Percentiles rank a stretch among this genome's conserved stretches.
These are phyloP conservation scores for Holtermannia corniformis DNA, from an alignment of 768 basidiomycete genomes.

Conservation along the genomic window DNA sequence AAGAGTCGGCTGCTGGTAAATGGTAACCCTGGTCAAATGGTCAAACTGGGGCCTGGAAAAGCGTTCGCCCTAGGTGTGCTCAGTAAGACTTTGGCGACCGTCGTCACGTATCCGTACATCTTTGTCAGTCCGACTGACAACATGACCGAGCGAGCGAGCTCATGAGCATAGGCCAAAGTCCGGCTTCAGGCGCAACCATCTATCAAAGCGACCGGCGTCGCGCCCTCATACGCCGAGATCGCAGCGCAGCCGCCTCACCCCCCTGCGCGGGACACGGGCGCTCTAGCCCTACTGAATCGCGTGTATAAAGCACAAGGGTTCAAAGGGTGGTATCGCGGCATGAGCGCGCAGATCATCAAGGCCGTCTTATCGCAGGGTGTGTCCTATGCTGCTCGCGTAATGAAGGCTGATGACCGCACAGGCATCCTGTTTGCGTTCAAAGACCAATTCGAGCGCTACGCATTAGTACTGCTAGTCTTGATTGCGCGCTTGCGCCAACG, in stretches of 20 bases:
- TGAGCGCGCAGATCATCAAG: constrained; percentile 92
- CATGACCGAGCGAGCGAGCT: background rate
- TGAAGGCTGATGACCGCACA: constrained; percentile 5
- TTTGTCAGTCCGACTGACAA: constrained; percentile 32
- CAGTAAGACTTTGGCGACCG: constrained; percentile 89
- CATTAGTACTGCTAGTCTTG: constrained; percentile 45
- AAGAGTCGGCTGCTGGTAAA: constrained; percentile 57
- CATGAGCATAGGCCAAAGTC: constrained; percentile 54
- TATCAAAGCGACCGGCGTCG: constrained; percentile 37
- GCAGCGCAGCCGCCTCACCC: constrained; percentile 44
- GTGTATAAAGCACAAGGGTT: constrained; percentile 71
- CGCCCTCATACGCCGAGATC: constrained; percentile 36
- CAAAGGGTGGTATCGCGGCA: constrained; percentile 95
- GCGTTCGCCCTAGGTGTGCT: constrained; percentile 81
- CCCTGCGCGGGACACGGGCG: constrained; percentile 47
- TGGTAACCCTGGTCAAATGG: constrained; percentile 37
- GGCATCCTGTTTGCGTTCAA: constrained; percentile 87
- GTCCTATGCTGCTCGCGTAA: constrained; percentile 1
- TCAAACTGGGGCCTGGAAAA: constrained; percentile 69
- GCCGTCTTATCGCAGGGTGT: constrained; percentile 85
- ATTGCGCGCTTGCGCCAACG: background rate
- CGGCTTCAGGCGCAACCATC: constrained; percentile 77
- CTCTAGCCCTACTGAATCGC: constrained; percentile 61
- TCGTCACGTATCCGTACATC: constrained; percentile 51
- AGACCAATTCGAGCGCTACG: constrained; percentile 89